Evolutionary conservation across 2,329 filamentous ascomycete species (phyloP).

Genomic region (Fusarium phyllophilum): DNA sequence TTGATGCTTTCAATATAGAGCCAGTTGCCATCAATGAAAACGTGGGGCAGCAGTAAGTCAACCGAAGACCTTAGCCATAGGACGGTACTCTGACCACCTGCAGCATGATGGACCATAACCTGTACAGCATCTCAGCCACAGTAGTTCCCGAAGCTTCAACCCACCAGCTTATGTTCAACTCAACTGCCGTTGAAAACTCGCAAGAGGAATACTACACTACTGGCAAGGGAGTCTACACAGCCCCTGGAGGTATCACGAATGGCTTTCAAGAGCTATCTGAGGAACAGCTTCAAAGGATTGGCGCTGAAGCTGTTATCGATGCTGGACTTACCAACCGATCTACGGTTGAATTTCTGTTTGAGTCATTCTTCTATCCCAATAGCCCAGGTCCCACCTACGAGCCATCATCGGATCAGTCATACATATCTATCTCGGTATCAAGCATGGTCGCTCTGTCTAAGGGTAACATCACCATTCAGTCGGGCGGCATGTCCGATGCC

Average conservation of each 20-base stretch:
- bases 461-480: slow-evolving; percentile 2
- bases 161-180: background rate
- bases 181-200: background rate
- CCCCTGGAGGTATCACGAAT: slow-evolving; percentile 1
- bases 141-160: background rate
- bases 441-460: slow-evolving; percentile 17
- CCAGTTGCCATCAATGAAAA: slow-evolving; percentile 15
- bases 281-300: background rate
- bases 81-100: fast-evolving
- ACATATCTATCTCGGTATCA: slow-evolving; percentile 7
- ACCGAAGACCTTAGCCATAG: fast-evolving
- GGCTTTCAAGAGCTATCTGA: slow-evolving; percentile 5
- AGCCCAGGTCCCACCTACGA: slow-evolving; percentile 11
- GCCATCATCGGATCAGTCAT: background rate
- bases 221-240: slow-evolving; percentile 1
- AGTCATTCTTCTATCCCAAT: slow-evolving; percentile 14
- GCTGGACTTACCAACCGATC: slow-evolving; percentile 9
- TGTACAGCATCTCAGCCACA: slow-evolving; percentile 14
- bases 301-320: slow-evolving; percentile 1
- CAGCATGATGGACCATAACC: slow-evolving; percentile 8
- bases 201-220: slow-evolving; percentile 3
- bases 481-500: background rate
- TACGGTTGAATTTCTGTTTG: slow-evolving; percentile 18
- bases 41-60: slow-evolving; percentile 8
- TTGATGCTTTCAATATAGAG: slow-evolving; percentile 11